Base-by-base conservation (phyloP, 768 basidiomycete species). In the Neoboletus subvelutipes region DNA sequence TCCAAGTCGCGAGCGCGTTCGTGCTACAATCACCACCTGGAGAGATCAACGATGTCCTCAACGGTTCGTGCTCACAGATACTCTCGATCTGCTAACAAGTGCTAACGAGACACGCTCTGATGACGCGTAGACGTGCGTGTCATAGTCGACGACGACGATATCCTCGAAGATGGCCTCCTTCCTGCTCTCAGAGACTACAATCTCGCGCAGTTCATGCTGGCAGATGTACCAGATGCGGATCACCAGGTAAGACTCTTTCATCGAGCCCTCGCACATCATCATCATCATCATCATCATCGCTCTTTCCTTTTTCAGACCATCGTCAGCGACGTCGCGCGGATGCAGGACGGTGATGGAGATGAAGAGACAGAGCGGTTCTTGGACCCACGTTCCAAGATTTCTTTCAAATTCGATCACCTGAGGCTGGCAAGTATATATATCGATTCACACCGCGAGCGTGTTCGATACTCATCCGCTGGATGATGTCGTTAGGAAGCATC, bases 41-140 rank as follows among this genome's bases (percentile, higher is more conserved):
- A 45, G 91, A 98, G 77, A 94, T 98, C 62, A 97, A 96, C 72
- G 95, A 98, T 75, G 94, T 97, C 18, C 78, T 98, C 52, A 92
- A 92, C 65, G 94, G 93, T 92, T 57, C 60, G 73, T 52, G 45
- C 45, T n/a, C 47, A 4, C 45, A 3, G 37, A 18, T 2, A 5
- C 24, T 12, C 36, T 39, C 31, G 58, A 43, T 43, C 2, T 45
- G 20, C 50, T 26, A 2, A 42, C 0, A 12, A 5, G 4, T 12
- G 4, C 42, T 52, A 0, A 57, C 45, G 41, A 45, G 37, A 47
- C 56, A 47, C 59, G 55, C 59, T 40, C 58, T 41, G 48, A 60
- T 31, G 29, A 57, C 58, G 59, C 61, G 59, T 67, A 95, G 96
- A 98, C 77, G 84, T 98, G 51, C 90, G 94, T 65, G 85, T 81